A percentile compares a stretch with the other conserved stretches of the same genome.
phyloP scores from a whole-genome alignment of 768 basidiomycete genomes.

The Phaeolepiota aurea region DNA sequence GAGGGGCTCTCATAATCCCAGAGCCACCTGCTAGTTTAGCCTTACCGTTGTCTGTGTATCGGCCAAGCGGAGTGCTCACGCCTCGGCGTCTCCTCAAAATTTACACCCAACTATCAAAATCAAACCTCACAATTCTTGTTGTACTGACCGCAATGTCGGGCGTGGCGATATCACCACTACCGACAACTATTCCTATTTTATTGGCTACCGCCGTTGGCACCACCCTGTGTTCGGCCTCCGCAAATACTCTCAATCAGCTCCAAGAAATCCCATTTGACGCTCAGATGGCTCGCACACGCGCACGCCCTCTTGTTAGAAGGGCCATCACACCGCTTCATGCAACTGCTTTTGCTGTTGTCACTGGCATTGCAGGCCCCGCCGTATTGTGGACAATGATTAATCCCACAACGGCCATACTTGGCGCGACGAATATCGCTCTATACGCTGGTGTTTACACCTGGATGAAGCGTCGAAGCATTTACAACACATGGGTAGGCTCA shows the following conservation, averaged over 20 bases:
- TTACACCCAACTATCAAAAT: conserved; percentile 80
- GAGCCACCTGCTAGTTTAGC: background rate
- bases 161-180: conserved; percentile 87
- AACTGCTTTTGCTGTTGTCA: conserved; percentile 62
- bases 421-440: conserved; percentile 74
- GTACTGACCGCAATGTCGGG: conserved; percentile 88
- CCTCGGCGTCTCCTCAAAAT: conserved; percentile 47
- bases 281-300: conserved; percentile 89
- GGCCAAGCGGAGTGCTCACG: conserved; percentile 33
- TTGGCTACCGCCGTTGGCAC: conserved; percentile 87
- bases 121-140: conserved; percentile 74
- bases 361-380: conserved; percentile 72
- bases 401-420: conserved; percentile 78
- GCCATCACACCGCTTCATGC: conserved; percentile 86
- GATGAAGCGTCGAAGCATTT: conserved; percentile 74
- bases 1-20: background rate
- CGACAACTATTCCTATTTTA: conserved; percentile 75
- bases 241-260: conserved; percentile 91
- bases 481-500: conserved; percentile 93
- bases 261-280: conserved; percentile 95
- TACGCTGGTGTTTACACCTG: conserved; percentile 93
- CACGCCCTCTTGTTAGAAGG: conserved; percentile 76
- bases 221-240: conserved; percentile 83
- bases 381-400: conserved; percentile 80
- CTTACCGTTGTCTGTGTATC: conserved; percentile 19